Conservation (phyloP, 192 early-diverging fungal species). For the Chytriomyces sp. region DNA sequence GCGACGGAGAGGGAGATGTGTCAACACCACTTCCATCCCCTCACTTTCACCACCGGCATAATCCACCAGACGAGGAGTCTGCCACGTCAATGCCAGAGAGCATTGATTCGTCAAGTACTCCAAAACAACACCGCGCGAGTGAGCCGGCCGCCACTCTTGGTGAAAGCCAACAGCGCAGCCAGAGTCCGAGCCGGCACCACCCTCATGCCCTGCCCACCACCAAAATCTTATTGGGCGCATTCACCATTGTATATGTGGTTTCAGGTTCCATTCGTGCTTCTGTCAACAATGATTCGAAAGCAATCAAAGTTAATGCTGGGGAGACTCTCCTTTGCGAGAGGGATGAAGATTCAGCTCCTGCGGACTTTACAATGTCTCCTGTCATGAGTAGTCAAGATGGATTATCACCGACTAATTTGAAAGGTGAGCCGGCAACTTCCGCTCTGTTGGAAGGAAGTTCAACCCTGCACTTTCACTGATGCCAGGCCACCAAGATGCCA, state of each 20-base stretch:
- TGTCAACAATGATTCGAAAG: conserved; percentile 35
- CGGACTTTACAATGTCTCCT: conserved; percentile 54
- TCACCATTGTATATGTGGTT: conserved; percentile 62
- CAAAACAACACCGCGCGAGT: not conserved
- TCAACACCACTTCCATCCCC: conserved; percentile 24
- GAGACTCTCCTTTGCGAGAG: conserved; percentile 60
- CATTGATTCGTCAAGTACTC: too few relatives aligned
- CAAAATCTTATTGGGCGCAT: conserved; percentile 57
- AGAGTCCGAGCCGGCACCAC: conserved; percentile 20
- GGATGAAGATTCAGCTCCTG: conserved; percentile 57
- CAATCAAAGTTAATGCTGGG: conserved; percentile 34
- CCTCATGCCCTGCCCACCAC: conserved; percentile 34
- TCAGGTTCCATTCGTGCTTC: conserved; percentile 47
- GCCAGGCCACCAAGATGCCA: conserved; percentile 46
- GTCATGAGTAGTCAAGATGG: conserved; percentile 24
- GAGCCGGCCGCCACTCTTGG: too few relatives aligned
- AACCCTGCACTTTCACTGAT: too few relatives aligned
- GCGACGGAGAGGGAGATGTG: conserved; percentile 38
- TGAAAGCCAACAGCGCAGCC: not conserved
- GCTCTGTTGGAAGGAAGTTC: not conserved
- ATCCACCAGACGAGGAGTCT: not conserved
- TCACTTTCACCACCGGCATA: not conserved
- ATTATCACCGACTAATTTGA: not conserved
- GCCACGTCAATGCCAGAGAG: not conserved
- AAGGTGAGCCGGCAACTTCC: not conserved